Base-by-base conservation (phyloP, 108 stramenopile species). In the Nitzschia sp. region DNA sequence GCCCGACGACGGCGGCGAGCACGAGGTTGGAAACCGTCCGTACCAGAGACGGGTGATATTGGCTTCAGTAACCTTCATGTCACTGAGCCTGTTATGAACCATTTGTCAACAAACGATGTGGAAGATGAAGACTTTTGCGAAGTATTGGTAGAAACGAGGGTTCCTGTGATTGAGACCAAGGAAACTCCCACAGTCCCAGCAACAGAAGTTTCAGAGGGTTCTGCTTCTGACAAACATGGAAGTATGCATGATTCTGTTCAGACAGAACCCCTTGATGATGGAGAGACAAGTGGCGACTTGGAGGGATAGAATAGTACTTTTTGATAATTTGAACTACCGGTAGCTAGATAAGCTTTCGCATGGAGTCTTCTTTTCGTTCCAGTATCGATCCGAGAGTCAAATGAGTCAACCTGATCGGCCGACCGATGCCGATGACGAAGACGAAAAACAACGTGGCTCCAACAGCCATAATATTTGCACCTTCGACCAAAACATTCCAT, bases 81-180 rank as follows among this genome's bases (percentile, higher is more conserved):
- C 8, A 59, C 60, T 0, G 65, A 67, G 29, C 65, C 65, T 34
- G 52, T 54, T 12, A 60, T 62, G 57, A 59, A 75, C 22, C 53
- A 53, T 17, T 68, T 75, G 43, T 66, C 58, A 20, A 75, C 73
- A 19, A 67, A 75, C 0, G 61, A 62, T 46, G 64, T 64, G 24
- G 64, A 67, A 42, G 73, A 75, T 41, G 73, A 75, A 26, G 73
- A 75, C 37, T 75, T 75, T 57, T 75, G 73, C 42, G 73, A 75
- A 26, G 73, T 75, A 7, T 43, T 67, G 22, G 51, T 75, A 8
- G 52, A 53, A 25, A 12, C 46, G 0, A 21, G 17, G 60, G 67
- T 55, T 7, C 73, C 73, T 29, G 21, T 66, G 6, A 75, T 75
- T 62, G 73, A 75, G 42, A 64, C 67, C 60, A 75, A 63, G 48